These are phyloP conservation scores for Hibiscus trionum DNA, from an alignment of 345 rosid species.

Conservation along the genomic window DNA sequence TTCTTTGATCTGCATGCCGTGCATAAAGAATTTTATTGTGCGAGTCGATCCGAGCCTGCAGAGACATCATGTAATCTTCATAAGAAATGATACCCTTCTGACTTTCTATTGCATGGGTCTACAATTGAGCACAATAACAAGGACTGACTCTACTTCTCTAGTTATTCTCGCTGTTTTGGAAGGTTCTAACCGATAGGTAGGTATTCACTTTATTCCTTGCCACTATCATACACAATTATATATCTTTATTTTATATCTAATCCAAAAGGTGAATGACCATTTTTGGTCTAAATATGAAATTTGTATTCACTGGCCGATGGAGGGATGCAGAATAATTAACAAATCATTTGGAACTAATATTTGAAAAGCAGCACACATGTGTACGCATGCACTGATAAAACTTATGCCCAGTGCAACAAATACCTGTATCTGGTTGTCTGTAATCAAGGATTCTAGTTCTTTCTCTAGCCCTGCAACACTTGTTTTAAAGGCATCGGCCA, in stretches of 20 bases:
- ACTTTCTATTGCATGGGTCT: background rate
- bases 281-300: background rate
- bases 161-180: no score
- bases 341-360: background rate
- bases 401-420: background rate
- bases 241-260: no score
- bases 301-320: background rate
- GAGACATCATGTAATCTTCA: background rate
- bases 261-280: background rate
- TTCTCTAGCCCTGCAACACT: conserved; percentile 71
- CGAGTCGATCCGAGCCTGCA: background rate
- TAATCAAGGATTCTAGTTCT: conserved; percentile 86
- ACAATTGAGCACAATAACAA: background rate
- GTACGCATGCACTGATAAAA: background rate
- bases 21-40: background rate
- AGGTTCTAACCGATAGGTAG: background rate
- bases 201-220: background rate
- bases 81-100: background rate
- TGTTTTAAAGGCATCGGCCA: conserved; percentile 98
- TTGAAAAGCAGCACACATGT: background rate
- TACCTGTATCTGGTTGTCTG: conserved; percentile 96
- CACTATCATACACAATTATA: background rate
- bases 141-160: background rate
- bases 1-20: background rate
- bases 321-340: background rate